Base-by-base conservation (phyloP, 2,329 filamentous ascomycete species). In the Penicillium glabrum region DNA sequence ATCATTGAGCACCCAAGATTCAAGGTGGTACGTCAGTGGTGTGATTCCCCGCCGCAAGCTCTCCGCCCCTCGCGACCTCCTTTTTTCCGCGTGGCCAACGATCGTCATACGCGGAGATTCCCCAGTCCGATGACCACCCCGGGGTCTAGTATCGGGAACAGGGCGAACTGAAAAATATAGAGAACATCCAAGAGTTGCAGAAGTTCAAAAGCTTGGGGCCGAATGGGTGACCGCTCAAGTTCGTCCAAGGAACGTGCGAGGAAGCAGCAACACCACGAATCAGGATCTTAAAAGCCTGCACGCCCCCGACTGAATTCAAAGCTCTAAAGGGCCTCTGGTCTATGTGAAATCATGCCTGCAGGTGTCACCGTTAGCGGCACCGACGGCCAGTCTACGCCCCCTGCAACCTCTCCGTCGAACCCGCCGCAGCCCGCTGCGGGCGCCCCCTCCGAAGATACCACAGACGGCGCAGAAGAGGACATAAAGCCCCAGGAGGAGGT, bases 261-360 rank as follows among this genome's bases (percentile, higher is more conserved):
- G 51, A 56, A 55, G 39, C 26, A 33, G 24, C 49, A 39, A 47
- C 56, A 51, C 53, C 54, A 35, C 51, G 60, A 53, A 56, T 49
- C 46, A 41, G 47, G 47, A n/a, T 33, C 47, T 41, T 39, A 39
- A 50, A 11, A 56, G 13, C 52, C 35, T 50, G 24, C 57, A 51
- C 41, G 41, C n/a, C 39, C 21, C 23, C 44, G 21, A 37, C 23
- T 27, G 44, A 39, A 50, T 31, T 33, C 10, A 39, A 27, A 58
- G 39, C 53, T 61, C 37, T 27, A 29, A 56, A 58, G 57, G 47
- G 49, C 51, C 53, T 52, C 19, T 27, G 53, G 54, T 60, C 58
- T 54, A 62, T 63, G 54, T 61, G 60, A 64, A 63, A 73, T 66
- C 61, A 73, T 73, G 71, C 67, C 66, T 53, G 61, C 60, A 51